Evolutionary conservation across 495 filamentous ascomycete species (phyloP), one percentile per base, ranked within the genome.

Genomic region (Aspergillus cavernicola): DNA sequence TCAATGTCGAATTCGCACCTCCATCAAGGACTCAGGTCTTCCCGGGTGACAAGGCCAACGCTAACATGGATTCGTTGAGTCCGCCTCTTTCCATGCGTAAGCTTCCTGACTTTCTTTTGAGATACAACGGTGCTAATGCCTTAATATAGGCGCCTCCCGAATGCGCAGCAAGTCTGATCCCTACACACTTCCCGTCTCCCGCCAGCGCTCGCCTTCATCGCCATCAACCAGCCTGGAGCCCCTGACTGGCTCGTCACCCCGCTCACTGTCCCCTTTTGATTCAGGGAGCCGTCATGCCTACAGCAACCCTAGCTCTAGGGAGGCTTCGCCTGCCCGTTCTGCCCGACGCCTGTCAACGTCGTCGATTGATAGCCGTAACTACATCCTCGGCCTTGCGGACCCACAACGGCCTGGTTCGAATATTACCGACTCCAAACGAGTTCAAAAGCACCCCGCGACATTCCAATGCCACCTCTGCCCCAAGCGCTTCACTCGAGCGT

Each of bases 361-460:
- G 1, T 85, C 90, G 11, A 85, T 96, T 23, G 75, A 78, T 32
- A 89, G 89, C 50, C 89, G 95, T 33, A 92, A 96, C 53, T 95
- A 95, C 66, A 93, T 96, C 48, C 81, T 98, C 20, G 89, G 90
- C 39, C 80, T 98, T 18, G 93, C 90, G 12, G 89, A 96, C 61
- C 92, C 92, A 1, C 84, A 87, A 19, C 88, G 90, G 50, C 88
- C 87, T 45, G 84, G 81, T n/a, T 80, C 81, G 7, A 68, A 71
- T n/a, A 68, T 80, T 26, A 74, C 72, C 44, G 80, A 82, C 16
- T 72, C 73, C 18, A 92, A 88, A 60, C 87, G 93, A 8, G 83
- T 88, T 9, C 93, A 98, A 64, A 98, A 97, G 59, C 93, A 98
- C 63, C 93, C 93, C 2, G 90, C 90, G 4, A 95, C 89, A 1